Base-by-base conservation (phyloP, 2,329 filamentous ascomycete species). In the Aureobasidium zeae region DNA sequence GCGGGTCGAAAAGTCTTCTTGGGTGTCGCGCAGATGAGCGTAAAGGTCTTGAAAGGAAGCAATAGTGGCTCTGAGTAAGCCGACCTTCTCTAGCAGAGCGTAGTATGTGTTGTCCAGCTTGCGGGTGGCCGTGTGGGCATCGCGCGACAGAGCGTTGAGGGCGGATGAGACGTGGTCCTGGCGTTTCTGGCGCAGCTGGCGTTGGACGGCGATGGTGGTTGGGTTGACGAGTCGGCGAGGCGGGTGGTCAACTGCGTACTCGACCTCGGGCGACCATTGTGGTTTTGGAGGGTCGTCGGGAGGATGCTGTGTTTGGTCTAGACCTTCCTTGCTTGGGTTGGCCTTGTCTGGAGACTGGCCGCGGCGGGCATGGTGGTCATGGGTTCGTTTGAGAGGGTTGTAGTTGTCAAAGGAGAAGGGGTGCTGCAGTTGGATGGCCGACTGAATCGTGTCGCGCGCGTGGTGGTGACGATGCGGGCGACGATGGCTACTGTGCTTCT, bases 71-170 rank as follows among this genome's bases (percentile, higher is more conserved):
- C 81, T 79, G 26, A 88, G 66, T 1, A 70, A 61, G 37, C 72
- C 72, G 36, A 83, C 70, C 55, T 81, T 84, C 57, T 85, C 79
- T 21, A 86, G 68, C 8, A 87, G 73, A 0, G 76, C 74, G 51
- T 83, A 83, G 63, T 87, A 88, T 3, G 80, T 80, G 47, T 82
- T 76, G 58, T 88, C 83, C 30, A 89, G 73, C 24, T 73, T 73
- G 48, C 73, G 70, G 12, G 79, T 83, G 17, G 79, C 76, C 16
- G 69, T 63, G 44, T 76, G 70, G 16, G 81, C 81, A 57, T 79
- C 71, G 22, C 71, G 64, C 52, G 71, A 72, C 9, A 87, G 67
- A 36, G 51, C 52, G 39, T 65, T 61, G 8, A 71, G 54, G 16
- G 63, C 61, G 15, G 53, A 46, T 5, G 61, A 59, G 7, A 71